Evolutionary conservation across 352 stramenopile species (phyloP).

Genomic region (Pythium sp.): DNA sequence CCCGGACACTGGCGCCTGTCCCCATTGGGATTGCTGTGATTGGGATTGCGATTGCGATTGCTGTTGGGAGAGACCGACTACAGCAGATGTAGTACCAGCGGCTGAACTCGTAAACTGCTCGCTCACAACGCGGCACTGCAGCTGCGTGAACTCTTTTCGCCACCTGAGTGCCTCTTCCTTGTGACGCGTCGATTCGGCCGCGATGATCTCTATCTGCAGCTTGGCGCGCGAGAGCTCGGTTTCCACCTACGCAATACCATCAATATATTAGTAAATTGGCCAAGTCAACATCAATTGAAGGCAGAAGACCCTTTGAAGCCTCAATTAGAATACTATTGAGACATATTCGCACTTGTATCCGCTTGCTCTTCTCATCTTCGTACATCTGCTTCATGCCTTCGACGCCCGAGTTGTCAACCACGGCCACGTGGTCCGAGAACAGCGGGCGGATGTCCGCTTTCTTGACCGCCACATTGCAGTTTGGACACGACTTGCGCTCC

Average conservation of each 20-base stretch:
- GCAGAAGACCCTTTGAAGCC: background rate
- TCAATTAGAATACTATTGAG: background rate
- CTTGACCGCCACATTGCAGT: constrained; percentile 50
- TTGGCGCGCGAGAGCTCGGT: constrained; percentile 43
- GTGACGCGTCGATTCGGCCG: constrained; percentile 21
- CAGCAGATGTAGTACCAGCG: background rate
- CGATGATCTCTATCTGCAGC: constrained; percentile 32
- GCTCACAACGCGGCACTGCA: constrained; percentile 26
- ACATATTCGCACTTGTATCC: constrained; percentile 24
- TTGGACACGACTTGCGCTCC: constrained; percentile 62
- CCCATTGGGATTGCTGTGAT: background rate
- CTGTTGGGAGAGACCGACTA: background rate
- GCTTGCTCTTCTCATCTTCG: constrained; percentile 48
- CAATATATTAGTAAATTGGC: background rate
- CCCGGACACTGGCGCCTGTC: background rate
- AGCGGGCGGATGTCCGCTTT: constrained; percentile 54
- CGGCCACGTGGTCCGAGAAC: constrained; percentile 70
- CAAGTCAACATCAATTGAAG: background rate
- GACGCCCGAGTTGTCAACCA: constrained; percentile 71
- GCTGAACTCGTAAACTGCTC: constrained; percentile 17
- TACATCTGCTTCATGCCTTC: constrained; percentile 60
- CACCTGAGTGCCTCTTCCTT: constrained; percentile 29
- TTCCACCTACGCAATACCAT: constrained; percentile 20
- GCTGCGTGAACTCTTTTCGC: constrained; percentile 24
- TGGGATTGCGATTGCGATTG: background rate